Evolutionary conservation across 2,329 filamentous ascomycete species (phyloP).

Genomic region (Phyllosticta citribraziliensis): DNA sequence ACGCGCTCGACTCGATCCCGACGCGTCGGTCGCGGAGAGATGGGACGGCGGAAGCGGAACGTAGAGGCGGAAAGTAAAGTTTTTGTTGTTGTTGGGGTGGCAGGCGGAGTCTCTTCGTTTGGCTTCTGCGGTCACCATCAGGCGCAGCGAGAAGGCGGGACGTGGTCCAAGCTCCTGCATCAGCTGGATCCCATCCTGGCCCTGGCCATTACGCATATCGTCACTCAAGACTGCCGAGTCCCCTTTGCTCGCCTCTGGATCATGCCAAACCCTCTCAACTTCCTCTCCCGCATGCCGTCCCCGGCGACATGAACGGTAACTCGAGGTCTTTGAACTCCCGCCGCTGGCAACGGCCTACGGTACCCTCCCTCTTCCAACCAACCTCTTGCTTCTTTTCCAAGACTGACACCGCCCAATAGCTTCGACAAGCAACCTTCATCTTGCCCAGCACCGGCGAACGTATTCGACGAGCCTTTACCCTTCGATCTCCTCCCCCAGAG

Average conservation of each 20-base stretch:
- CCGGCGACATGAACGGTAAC: conserved; percentile 11
- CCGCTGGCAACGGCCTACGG: conserved; percentile 27
- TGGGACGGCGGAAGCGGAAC: background rate
- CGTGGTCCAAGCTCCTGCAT: conserved; percentile 1
- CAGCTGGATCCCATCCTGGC: conserved; percentile 9
- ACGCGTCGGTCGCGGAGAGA: background rate
- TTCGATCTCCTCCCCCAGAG: conserved; percentile 54
- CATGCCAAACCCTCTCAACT: background rate
- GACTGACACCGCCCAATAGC: conserved; percentile 33
- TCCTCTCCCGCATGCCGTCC: background rate
- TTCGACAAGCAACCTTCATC: conserved; percentile 79
- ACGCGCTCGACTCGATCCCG: background rate
- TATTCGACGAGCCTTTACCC: conserved; percentile 66
- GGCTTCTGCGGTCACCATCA: background rate
- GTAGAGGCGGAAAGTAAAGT: background rate
- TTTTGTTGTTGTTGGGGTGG: background rate
- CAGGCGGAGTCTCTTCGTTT: background rate
- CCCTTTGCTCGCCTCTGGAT: background rate
- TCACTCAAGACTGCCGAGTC: background rate
- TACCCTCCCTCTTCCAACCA: conserved; percentile 16
- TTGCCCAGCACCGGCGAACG: conserved; percentile 79
- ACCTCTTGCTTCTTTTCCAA: background rate
- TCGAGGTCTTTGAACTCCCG: conserved; percentile 21
- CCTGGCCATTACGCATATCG: conserved; percentile 1
- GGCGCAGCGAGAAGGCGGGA: background rate